These are phyloP conservation scores for Colletotrichum zoysiae DNA, from an alignment of 2,329 filamentous ascomycete species.

Conservation along the genomic window DNA sequence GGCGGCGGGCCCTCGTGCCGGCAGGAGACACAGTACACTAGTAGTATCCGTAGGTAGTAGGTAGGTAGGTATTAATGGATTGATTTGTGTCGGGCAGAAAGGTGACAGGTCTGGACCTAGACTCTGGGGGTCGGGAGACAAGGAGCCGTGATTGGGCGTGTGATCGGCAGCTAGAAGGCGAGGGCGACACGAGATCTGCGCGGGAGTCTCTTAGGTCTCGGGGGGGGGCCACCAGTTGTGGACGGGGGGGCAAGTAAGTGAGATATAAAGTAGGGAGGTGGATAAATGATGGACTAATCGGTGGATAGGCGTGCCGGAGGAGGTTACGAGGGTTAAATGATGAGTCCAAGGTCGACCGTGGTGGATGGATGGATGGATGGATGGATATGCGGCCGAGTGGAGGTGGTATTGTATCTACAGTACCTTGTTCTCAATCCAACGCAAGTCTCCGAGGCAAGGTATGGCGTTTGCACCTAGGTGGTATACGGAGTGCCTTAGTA, in stretches of 20 bases:
- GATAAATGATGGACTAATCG: not conserved
- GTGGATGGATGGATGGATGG: not conserved
- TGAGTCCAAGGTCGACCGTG: constrained; percentile 7
- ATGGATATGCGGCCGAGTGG: constrained; percentile 18
- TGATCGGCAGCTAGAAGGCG: constrained; percentile 34
- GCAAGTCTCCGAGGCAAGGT: not conserved
- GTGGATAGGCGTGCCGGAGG: constrained; percentile 38
- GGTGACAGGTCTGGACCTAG: not conserved
- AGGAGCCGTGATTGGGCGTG: constrained; percentile 31
- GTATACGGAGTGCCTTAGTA: no score
- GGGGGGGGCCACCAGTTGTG: constrained; percentile 2
- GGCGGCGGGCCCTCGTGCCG: constrained; percentile 10
- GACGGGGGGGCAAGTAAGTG: constrained; percentile 20
- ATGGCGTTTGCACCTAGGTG: no score
- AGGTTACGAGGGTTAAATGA: constrained; percentile 24
- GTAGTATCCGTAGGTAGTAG: not conserved
- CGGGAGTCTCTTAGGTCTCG: constrained; percentile 24
- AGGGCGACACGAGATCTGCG: constrained; percentile 32
- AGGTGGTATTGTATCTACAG: not conserved
- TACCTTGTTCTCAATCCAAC: not conserved
- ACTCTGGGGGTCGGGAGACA: constrained; percentile 12
- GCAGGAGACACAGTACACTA: not conserved
- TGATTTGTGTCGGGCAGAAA: constrained; percentile 16
- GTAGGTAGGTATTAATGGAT: not conserved
- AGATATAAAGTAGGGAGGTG: constrained; percentile 25